Evolutionary conservation across 345 rosid genomes (phyloP).

Genomic region (Gossypium ekmanianum): DNA sequence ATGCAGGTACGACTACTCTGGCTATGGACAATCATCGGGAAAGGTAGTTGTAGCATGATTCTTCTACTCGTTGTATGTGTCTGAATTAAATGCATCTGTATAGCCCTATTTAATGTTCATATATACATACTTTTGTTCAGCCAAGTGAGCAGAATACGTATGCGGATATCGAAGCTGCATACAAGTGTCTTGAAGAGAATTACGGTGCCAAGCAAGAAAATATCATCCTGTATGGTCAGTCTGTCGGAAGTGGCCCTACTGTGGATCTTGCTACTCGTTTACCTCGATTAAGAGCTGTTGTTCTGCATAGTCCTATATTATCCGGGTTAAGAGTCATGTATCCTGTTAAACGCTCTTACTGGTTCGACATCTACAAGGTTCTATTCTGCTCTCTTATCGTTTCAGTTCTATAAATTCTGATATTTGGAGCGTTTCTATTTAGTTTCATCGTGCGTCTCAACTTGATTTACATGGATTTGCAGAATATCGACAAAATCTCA

Average conservation of each 20-base stretch:
- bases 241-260: conserved; percentile 98
- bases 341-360: conserved; percentile 82
- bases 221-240: conserved; percentile 87
- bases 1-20: conserved; percentile 90
- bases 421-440: conserved; percentile 10
- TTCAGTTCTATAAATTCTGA: background rate
- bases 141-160: conserved; percentile 88
- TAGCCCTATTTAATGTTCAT: conserved; percentile 9
- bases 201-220: conserved; percentile 84
- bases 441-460: background rate
- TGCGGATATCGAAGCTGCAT: conserved; percentile 94
- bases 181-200: conserved; percentile 79
- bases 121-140: conserved; percentile 36
- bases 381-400: conserved; percentile 4
- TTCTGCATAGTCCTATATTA: conserved; percentile 89
- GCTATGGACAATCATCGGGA: conserved; percentile 95
- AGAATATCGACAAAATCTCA: conserved; percentile 90
- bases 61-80: conserved; percentile 8
- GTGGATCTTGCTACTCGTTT: conserved; percentile 76
- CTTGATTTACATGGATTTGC: conserved; percentile 23
- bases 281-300: conserved; percentile 71
- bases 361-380: conserved; percentile 98
- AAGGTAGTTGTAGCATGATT: conserved; percentile 50
- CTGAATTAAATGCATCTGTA: conserved; percentile 2
- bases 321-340: conserved; percentile 98